Conservation (phyloP, 1,139 yeast genomes). For the Taphrina pruni region DNA sequence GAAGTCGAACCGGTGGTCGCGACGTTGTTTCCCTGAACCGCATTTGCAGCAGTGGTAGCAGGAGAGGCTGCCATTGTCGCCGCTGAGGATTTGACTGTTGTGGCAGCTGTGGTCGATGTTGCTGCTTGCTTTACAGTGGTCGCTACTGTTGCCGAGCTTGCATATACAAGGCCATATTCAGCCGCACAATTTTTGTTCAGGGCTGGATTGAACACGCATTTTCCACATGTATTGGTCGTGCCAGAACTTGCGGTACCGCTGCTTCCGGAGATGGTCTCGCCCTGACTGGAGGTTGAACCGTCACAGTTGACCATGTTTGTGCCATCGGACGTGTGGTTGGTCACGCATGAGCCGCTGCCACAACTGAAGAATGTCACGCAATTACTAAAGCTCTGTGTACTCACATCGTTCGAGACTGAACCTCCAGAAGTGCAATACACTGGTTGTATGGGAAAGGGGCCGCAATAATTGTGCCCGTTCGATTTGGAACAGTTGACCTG, state of each 20-base stretch:
- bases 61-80: not conserved
- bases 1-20: not conserved
- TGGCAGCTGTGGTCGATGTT: not conserved
- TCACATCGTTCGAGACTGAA: conserved; percentile 5
- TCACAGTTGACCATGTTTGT: conserved; percentile 6
- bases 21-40: not conserved
- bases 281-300: conserved; percentile 11
- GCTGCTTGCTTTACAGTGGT: not conserved
- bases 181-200: conserved; percentile 2
- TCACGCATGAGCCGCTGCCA: not conserved
- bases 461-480: conserved; percentile 5
- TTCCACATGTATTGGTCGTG: conserved; percentile 8
- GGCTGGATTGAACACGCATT: conserved; percentile 5
- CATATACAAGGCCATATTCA: not conserved
- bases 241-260: conserved; percentile 5
- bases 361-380: conserved; percentile 3
- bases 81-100: not conserved
- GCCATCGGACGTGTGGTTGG: conserved; percentile 12
- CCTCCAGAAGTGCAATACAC: not conserved
- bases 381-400: conserved; percentile 3
- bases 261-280: conserved; percentile 3
- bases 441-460: not conserved
- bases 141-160: conserved; percentile 1
- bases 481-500: conserved; percentile 1
- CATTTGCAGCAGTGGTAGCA: not conserved